Evolutionary conservation across 805 yeast genomes (phyloP), one percentile per base, ranked within the genome.

Genomic region (Monosporozyma solicola): DNA sequence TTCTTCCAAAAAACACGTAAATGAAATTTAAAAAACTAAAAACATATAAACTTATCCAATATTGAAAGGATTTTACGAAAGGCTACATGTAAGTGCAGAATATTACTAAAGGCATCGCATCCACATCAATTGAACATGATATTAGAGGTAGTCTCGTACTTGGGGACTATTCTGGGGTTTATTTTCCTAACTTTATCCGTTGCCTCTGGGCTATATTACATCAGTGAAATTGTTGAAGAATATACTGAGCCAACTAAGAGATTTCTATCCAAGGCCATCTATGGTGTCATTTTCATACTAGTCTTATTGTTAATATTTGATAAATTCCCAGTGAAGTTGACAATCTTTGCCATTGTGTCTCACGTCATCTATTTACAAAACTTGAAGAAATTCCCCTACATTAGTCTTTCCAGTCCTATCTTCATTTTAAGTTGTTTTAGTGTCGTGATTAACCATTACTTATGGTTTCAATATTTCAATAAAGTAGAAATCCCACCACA

Each of bases 191-290:
- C 86, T 0, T 70, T 83, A 35, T 79, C 88, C 22, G 83, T 86
- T 55, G 97, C 98, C 0, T 87, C 96, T 2, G 98, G 96, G 0
- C 73, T 94, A 35, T 94, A 90, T 73, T 91, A 90, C 62, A 74
- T 92, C 41, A 87, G 96, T 8, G 99, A 94, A 66, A 71, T 90
- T 33, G 95, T 94, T 15, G 99, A 94, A 66, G 97, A 91, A 63
- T 92, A 94, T 67, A 79, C 95, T 0, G 94, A 87, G 57, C 82
- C 90, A 49, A 87, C 98, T 10, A 85, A 80, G 61, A 71, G 88
- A 54, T 74, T 89, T 52, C 73, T 94, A 41, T 75, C 74, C 47
- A 75, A 83, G 57, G 66, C 82, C 51, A 89, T 91, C 35, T 80
- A 81, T 64, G 71, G 72, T 2, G 80, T 88, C n/a, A 77, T 86